Evolutionary conservation across 371 early-diverging fungal species (phyloP).

Genomic region (Blakeslea trispora): DNA sequence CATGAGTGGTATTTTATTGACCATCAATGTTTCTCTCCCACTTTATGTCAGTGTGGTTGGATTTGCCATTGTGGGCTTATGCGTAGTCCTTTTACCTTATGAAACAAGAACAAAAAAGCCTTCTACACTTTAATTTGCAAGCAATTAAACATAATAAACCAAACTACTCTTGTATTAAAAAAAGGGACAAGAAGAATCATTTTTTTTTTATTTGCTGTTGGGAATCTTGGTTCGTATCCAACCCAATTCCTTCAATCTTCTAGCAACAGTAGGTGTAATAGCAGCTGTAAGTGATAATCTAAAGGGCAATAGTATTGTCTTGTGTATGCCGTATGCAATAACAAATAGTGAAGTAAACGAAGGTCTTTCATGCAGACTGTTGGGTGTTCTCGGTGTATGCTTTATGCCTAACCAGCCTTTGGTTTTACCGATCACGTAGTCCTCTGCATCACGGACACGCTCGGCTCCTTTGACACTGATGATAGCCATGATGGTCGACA

Average conservation of each 20-base stretch:
- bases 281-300: constrained; percentile 48
- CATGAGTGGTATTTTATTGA: constrained; percentile 66
- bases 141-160: too few relatives aligned
- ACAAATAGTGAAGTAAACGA: constrained; percentile 44
- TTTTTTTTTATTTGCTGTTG: constrained; percentile 5
- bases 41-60: constrained; percentile 68
- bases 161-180: not conserved
- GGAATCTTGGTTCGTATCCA: constrained; percentile 17
- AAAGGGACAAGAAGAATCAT: too few relatives aligned
- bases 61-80: constrained; percentile 60
- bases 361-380: constrained; percentile 23
- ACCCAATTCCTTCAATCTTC: constrained; percentile 11
- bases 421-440: constrained; percentile 22
- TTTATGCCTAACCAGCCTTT: constrained; percentile 18
- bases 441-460: constrained; percentile 38
- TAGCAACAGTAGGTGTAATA: constrained; percentile 41
- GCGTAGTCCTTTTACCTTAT: constrained; percentile 69
- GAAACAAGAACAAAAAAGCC: constrained; percentile 58
- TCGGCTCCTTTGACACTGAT: constrained; percentile 42
- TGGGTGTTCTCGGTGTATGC: constrained; percentile 9
- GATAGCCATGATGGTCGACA: constrained; percentile 33
- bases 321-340: constrained; percentile 51
- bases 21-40: constrained; percentile 59
- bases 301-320: constrained; percentile 47
- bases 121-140: too few relatives aligned